phyloP scores from a whole-genome alignment of 2,329 filamentous ascomycete species.

The Fusarium sp. region DNA sequence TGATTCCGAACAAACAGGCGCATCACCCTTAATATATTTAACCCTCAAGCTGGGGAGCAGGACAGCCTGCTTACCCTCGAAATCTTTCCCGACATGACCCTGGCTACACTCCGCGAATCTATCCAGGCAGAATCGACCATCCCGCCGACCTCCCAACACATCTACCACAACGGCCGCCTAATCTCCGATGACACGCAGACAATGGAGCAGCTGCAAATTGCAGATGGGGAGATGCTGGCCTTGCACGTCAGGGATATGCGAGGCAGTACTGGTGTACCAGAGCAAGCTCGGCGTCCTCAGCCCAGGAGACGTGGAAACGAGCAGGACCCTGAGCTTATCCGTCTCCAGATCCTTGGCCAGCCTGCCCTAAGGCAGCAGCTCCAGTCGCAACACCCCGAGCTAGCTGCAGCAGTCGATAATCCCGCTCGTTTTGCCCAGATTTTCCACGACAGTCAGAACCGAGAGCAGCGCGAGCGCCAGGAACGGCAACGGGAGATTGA shows the following conservation, averaged over 20 bases:
- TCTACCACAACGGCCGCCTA: constrained; percentile 89
- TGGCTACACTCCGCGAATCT: constrained; percentile 87
- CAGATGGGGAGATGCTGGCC: constrained; percentile 91
- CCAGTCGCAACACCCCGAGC: constrained; percentile 76
- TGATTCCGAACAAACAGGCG: constrained; percentile 66
- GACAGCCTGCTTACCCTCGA: constrained; percentile 84
- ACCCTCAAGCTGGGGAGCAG: constrained; percentile 73
- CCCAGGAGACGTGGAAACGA: constrained; percentile 51
- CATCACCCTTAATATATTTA: constrained; percentile 86
- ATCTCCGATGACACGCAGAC: constrained; percentile 83
- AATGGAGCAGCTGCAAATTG: constrained; percentile 81
- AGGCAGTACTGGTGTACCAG: constrained; percentile 57
- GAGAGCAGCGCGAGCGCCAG: constrained; percentile 76
- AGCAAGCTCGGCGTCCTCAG: constrained; percentile 49
- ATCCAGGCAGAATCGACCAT: constrained; percentile 86
- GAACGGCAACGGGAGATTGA: constrained; percentile 86
- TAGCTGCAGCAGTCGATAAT: constrained; percentile 81
- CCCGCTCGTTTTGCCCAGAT: constrained; percentile 79
- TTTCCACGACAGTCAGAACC: constrained; percentile 73
- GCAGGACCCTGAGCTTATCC: constrained; percentile 81
- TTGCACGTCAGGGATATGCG: constrained; percentile 77
- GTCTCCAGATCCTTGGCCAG: constrained; percentile 84
- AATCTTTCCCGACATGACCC: constrained; percentile 82
- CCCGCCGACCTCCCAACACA: constrained; percentile 77
- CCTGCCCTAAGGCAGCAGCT: constrained; percentile 77